Percentiles rank a stretch among this genome's conserved stretches.
These are phyloP conservation scores for Bacidia rubella DNA, from an alignment of 495 filamentous ascomycete species.

Conservation along the genomic window DNA sequence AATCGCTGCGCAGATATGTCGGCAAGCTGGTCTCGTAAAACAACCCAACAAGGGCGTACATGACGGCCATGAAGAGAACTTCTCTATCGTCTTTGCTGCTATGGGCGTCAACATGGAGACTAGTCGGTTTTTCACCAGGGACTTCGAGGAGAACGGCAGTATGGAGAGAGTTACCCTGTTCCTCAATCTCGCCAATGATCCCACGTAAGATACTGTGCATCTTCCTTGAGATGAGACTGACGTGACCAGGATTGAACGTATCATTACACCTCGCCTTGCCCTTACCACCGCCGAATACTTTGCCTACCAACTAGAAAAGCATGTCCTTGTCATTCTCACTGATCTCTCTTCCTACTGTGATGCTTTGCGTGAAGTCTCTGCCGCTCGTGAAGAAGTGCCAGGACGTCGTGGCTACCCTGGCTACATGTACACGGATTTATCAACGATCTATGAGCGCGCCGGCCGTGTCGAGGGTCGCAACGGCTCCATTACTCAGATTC, in stretches of 20 bases:
- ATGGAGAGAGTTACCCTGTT: slow-evolving; percentile 95
- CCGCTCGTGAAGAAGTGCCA: slow-evolving; percentile 96
- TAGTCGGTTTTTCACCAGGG: slow-evolving; percentile 91
- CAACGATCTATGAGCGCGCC: slow-evolving; percentile 98
- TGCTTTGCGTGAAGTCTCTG: slow-evolving; percentile 94
- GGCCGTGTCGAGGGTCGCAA: slow-evolving; percentile 96
- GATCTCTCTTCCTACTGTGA: slow-evolving; percentile 98
- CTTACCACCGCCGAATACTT: slow-evolving; percentile 99
- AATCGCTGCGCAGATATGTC: slow-evolving; percentile 94
- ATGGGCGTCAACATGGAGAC: slow-evolving; percentile 99
- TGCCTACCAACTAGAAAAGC: slow-evolving; percentile 99
- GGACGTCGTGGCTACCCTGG: slow-evolving; percentile 98
- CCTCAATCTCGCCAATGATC: slow-evolving; percentile 97
- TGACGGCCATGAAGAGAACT: slow-evolving; percentile 96
- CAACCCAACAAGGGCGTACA: slow-evolving; percentile 88
- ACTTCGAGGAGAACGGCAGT: slow-evolving; percentile 98
- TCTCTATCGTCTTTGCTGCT: slow-evolving; percentile 96
- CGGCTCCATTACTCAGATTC: slow-evolving; percentile 97
- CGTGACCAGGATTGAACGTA: slow-evolving; percentile 77
- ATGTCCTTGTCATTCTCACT: slow-evolving; percentile 96
- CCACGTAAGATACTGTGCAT: slow-evolving; percentile 53
- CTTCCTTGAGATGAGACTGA: slow-evolving; percentile 11
- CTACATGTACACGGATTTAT: slow-evolving; percentile 99
- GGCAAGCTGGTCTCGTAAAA: slow-evolving; percentile 85
- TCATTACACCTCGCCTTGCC: slow-evolving; percentile 97